Conservation (phyloP, 2,329 filamentous ascomycete genomes). For the Sarocladium strictum region DNA sequence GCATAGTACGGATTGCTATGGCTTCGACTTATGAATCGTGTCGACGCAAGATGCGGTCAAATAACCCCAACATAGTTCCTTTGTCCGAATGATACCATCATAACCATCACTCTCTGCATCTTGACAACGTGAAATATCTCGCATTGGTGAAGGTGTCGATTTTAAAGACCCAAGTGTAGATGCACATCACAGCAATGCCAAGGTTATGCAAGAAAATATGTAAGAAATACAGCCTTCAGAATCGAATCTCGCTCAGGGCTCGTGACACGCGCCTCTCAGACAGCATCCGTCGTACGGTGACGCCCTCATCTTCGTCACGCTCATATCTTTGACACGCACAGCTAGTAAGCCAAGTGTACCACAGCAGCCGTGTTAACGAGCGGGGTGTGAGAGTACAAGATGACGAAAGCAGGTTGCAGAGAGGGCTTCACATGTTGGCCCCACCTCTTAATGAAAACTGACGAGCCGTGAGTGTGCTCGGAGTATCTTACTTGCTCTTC, state of each 20-base stretch:
- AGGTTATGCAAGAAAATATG: neutral
- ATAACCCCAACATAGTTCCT: slow-evolving; percentile 6
- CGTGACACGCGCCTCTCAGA: slow-evolving; percentile 5
- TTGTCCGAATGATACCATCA: slow-evolving; percentile 7
- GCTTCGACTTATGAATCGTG: slow-evolving; percentile 2
- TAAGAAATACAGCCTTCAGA: neutral
- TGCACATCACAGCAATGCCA: too few species aligned
- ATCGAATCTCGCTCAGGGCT: slow-evolving; percentile 4
- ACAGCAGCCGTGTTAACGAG: neutral
- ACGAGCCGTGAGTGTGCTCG: neutral
- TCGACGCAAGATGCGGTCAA: slow-evolving; percentile 7
- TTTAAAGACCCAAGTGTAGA: too few species aligned
- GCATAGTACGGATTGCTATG: neutral
- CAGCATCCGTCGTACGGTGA: slow-evolving; percentile 2
- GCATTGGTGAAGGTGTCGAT: too few species aligned
- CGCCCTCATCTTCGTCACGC: neutral
- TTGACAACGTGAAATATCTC: too few species aligned
- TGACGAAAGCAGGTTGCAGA: neutral
- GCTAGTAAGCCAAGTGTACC: slow-evolving; percentile 3
- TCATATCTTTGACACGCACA: slow-evolving; percentile 1
- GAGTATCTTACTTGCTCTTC: slow-evolving; percentile 12
- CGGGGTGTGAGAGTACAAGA: neutral
- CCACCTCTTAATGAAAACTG: neutral
- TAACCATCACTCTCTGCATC: neutral
- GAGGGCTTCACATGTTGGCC: neutral